These are phyloP conservation scores for Malassezia nana DNA, from an alignment of 1,284 basidiomycete species.

Conservation along the genomic window DNA sequence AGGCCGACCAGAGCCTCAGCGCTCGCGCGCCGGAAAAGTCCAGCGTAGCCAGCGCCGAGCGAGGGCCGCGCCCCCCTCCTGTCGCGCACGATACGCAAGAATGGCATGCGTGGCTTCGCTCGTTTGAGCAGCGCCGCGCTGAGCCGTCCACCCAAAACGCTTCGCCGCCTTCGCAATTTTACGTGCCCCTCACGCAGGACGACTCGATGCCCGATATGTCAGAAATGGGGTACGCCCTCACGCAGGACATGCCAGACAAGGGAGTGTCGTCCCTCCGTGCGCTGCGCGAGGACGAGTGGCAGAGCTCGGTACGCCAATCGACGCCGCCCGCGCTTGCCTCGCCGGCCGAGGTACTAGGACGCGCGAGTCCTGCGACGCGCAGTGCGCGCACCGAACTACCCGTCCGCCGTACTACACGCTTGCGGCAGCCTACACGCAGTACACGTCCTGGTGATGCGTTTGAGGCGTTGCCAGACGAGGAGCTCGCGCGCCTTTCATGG, in stretches of 20 bases:
- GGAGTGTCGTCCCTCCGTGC: not conserved
- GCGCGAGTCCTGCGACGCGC: not conserved
- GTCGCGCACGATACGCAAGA: slow-evolving; percentile 1
- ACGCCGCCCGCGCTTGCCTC: not conserved
- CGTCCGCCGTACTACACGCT: too few relatives aligned
- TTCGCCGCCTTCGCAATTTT: not conserved
- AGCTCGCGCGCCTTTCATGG: not conserved
- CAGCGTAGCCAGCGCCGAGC: not conserved
- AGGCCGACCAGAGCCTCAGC: not conserved
- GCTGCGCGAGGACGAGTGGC: slow-evolving; percentile 2
- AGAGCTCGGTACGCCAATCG: not conserved
- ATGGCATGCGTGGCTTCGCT: slow-evolving; percentile 9
- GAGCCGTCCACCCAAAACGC: not conserved
- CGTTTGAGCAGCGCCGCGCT: slow-evolving; percentile 3
- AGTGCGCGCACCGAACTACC: too few relatives aligned
- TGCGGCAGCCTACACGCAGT: not conserved
- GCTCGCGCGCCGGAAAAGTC: not conserved
- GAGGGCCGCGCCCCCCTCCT: not conserved
- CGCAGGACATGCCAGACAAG: not conserved
- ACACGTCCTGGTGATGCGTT: not conserved
- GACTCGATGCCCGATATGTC: slow-evolving; percentile 2
- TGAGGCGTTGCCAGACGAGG: not conserved
- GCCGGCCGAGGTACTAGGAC: not conserved
- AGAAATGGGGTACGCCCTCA: slow-evolving; percentile 4
- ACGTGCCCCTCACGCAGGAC: not conserved